Base-by-base conservation (phyloP, 345 rosid genomes). In the Eucalyptus dawsonii region DNA sequence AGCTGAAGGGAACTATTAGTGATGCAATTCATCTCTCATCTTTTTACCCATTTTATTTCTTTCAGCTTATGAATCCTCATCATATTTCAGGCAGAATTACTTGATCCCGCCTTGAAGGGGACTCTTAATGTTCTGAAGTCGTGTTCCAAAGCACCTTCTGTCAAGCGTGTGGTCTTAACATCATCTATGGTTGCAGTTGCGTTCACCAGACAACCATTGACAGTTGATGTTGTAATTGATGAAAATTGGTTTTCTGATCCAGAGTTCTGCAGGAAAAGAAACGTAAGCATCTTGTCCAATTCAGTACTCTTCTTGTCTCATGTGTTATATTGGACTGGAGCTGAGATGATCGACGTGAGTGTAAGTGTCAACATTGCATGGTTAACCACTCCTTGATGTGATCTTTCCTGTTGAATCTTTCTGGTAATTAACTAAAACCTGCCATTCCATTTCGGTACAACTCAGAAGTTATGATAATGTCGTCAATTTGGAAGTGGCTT, bases 91-190 rank as follows among this genome's bases (percentile, higher is more conserved):
- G 94, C 91, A 56, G 98, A 97, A 90, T 92, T 96, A 90, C 87
- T 97, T 89, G 99, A 95, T 90, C 99, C 98, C 86, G 99, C 99
- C 1, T 93, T 97, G 88, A 97, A 95, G 87, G 99, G 99, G 54
- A 97, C 99, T 53, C 92, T 96, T 72, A 97, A 97, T 92, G 98
- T 97, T 87, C 94, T 96, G 69, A 94, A 90, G 24, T 94, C 99
- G 2, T 97, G 99, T 91, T 89, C 93, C 42, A 96, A 95, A 90
- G 80, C 89, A 65, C 91, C 95, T 65, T 96, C 98, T 4, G 90
- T 96, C 88, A 95, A 93, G 91, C 93, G 99, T 50, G 95, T 97
- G 86, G 94, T 97, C 89, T 86, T 97, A 47, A 96, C 99, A 67
- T 96, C 99, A 60, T 96, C 99, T 58, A 88, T 94, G 6, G 99